phyloP scores from a whole-genome alignment of 1,284 basidiomycete genomes.

The Entoloma clypeatum region DNA sequence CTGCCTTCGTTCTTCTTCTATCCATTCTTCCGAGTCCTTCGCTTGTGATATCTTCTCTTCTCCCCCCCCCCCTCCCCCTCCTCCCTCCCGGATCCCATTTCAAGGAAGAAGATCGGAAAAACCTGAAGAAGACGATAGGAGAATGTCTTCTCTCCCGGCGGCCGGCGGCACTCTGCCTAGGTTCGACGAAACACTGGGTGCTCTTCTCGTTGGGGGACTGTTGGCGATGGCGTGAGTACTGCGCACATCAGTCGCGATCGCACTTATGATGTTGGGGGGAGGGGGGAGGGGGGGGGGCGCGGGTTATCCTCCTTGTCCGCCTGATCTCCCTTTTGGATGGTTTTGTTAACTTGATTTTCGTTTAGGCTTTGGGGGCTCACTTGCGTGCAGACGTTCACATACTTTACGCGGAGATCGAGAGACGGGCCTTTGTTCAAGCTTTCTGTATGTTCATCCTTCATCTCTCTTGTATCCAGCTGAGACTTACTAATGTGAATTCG shows the following conservation, averaged over 20 bases:
- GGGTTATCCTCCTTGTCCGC: no score
- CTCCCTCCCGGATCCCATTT: no score
- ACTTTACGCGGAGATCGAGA: constrained; percentile 38
- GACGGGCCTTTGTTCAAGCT: constrained; percentile 38
- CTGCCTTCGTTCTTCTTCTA: no score
- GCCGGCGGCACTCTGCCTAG: constrained; percentile 19
- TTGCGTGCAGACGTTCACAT: constrained; percentile 50
- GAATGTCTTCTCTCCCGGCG: constrained; percentile 12
- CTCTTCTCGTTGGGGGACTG: constrained; percentile 45
- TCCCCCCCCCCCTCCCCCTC: no score
- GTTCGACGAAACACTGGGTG: constrained; percentile 46
- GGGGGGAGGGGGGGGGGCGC: no score
- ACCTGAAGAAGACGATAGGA: no score
- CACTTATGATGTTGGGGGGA: no score
- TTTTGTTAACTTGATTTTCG: not conserved
- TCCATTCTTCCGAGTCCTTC: no score
- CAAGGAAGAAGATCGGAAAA: no score
- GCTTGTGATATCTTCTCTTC: no score
- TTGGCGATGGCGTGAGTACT: constrained; percentile 45
- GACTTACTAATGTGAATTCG: no score
- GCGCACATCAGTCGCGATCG: no score
- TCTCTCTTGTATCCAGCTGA: not conserved
- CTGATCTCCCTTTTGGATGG: not conserved
- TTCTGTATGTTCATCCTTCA: constrained; percentile 30
- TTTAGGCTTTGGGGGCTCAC: constrained; percentile 55